A percentile compares a stretch with the other conserved stretches of the same genome.
Evolutionary conservation across 306 rosid species (phyloP).

Genomic region (Prunus mira): DNA sequence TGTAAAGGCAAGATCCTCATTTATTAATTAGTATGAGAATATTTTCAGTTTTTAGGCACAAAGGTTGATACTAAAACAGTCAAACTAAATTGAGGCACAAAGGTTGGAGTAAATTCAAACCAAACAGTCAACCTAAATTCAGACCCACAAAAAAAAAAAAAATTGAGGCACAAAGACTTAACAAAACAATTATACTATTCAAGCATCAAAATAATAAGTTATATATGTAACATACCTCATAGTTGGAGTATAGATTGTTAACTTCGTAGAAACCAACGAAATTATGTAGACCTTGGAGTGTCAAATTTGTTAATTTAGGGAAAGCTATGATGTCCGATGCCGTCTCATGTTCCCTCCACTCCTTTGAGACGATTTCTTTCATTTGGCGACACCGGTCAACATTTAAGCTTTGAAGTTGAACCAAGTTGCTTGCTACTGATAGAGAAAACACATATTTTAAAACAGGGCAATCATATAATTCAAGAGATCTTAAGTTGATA

Average conservation of each 20-base stretch:
- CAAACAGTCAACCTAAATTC: too few species aligned
- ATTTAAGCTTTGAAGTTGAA: background rate
- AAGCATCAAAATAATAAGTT: too few species aligned
- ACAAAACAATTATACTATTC: too few species aligned
- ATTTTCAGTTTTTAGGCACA: too few species aligned
- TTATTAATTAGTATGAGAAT: too few species aligned
- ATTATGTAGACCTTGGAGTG: accelerated
- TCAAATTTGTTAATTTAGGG: background rate
- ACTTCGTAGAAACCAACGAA: background rate
- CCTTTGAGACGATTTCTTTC: background rate
- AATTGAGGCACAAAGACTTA: too few species aligned
- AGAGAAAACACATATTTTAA: background rate
- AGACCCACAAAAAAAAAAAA: too few species aligned
- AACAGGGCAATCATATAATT: accelerated
- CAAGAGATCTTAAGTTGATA: background rate
- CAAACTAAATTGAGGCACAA: too few species aligned
- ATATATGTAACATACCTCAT: background rate
- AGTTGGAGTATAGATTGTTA: background rate
- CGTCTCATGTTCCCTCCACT: background rate
- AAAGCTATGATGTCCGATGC: background rate
- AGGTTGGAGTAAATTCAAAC: too few species aligned
- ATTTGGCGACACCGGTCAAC: background rate
- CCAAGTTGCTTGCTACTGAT: background rate
- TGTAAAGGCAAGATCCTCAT: too few species aligned
- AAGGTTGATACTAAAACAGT: too few species aligned